A percentile compares a stretch with the other conserved stretches of the same genome.
Conservation (phyloP, 768 basidiomycete genomes). For the Leccinum subgranulosum region DNA sequence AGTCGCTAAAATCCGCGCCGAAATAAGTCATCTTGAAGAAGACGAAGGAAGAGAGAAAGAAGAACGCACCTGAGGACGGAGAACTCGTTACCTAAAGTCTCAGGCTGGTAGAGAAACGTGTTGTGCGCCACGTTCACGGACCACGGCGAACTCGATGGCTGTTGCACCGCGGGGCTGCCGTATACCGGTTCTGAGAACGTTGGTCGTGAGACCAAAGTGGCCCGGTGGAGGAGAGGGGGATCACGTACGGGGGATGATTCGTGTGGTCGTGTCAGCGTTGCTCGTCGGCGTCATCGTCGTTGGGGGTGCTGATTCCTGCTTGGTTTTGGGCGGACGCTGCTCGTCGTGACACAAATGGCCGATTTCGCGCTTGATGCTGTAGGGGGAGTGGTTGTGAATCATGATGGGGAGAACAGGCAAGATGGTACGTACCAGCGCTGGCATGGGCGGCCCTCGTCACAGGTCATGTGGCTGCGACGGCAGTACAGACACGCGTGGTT, state of each 20-base stretch:
- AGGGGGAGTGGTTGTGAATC: neutral
- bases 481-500: constrained; percentile 95
- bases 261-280: constrained; percentile 32
- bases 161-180: constrained; percentile 17
- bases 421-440: constrained; percentile 77
- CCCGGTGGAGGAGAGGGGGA: neutral
- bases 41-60: neutral
- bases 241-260: constrained; percentile 26
- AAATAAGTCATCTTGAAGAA: neutral
- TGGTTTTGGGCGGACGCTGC: constrained; percentile 51
- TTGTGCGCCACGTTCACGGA: constrained; percentile 48
- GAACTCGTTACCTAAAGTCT: constrained; percentile 78
- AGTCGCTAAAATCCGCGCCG: neutral
- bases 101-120: constrained; percentile 66
- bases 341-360: constrained; percentile 94
- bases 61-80: constrained; percentile 68
- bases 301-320: constrained; percentile 32
- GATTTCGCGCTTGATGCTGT: constrained; percentile 93
- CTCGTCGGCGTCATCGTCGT: constrained; percentile 18
- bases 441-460: constrained; percentile 87
- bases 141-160: constrained; percentile 45
- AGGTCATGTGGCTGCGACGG: constrained; percentile 89
- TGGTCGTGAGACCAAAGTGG: neutral
- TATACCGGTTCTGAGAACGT: constrained; percentile 22
- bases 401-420: neutral